Percentiles rank a stretch among this genome's conserved stretches.
These are phyloP conservation scores for Teunomyces pallodes DNA, from an alignment of 805 yeast genomes.

Conservation along the genomic window DNA sequence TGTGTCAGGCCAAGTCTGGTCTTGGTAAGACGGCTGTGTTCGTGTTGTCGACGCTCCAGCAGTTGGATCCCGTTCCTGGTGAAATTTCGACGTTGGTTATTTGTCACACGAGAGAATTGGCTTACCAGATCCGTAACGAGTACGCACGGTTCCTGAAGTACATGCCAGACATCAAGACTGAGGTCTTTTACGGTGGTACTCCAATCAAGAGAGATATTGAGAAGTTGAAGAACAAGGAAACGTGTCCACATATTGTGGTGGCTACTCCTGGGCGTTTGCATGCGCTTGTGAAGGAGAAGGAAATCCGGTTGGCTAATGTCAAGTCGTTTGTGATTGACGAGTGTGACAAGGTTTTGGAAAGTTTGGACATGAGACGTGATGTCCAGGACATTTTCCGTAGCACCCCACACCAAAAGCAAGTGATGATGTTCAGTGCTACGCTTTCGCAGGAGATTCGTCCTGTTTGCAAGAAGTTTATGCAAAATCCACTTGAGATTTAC, in stretches of 20 bases:
- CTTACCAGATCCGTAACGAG: slow-evolving; percentile 96
- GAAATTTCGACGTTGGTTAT: slow-evolving; percentile 92
- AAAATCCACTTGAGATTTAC: slow-evolving; percentile 93
- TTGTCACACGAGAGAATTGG: slow-evolving; percentile 98
- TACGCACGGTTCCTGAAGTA: slow-evolving; percentile 96
- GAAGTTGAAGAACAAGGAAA: slow-evolving; percentile 83
- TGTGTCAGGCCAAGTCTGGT: slow-evolving; percentile 99
- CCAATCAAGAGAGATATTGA: slow-evolving; percentile 83
- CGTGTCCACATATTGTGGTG: slow-evolving; percentile 94
- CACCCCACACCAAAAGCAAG: slow-evolving; percentile 98
- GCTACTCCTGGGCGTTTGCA: slow-evolving; percentile 98
- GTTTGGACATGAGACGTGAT: slow-evolving; percentile 93
- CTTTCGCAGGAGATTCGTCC: slow-evolving; percentile 92
- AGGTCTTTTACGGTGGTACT: slow-evolving; percentile 96
- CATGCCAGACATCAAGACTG: slow-evolving; percentile 96
- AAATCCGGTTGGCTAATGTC: slow-evolving; percentile 79
- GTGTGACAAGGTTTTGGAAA: slow-evolving; percentile 96
- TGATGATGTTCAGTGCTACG: slow-evolving; percentile 99
- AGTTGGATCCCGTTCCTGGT: slow-evolving; percentile 95
- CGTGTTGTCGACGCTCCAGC: slow-evolving; percentile 93
- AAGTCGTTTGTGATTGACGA: slow-evolving; percentile 96
- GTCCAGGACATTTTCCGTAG: slow-evolving; percentile 97
- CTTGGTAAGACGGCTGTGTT: slow-evolving; percentile 98
- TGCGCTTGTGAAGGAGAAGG: slow-evolving; percentile 90
- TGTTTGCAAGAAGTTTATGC: slow-evolving; percentile 96